These are phyloP conservation scores for Fereydounia khargensis DNA, from an alignment of 1,284 basidiomycete species.

Conservation along the genomic window DNA sequence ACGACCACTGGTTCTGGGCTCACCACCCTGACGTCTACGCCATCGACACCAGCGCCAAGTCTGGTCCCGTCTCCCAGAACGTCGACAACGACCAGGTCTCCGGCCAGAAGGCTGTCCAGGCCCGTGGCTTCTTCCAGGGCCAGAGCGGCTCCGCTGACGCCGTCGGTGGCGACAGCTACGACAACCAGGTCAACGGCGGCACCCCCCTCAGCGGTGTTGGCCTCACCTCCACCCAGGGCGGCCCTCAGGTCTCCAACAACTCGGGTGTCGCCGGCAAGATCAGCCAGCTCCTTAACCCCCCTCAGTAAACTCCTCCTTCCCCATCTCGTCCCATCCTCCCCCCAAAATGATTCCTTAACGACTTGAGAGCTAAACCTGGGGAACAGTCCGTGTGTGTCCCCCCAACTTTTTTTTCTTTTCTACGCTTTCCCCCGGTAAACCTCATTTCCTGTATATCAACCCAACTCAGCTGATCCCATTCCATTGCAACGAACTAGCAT, in stretches of 20 bases:
- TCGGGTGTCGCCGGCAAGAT: conserved; percentile 7
- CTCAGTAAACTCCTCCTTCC: neutral
- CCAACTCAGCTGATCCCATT: too few relatives aligned
- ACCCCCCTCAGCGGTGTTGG: conserved; percentile 14
- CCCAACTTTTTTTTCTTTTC: too few relatives aligned
- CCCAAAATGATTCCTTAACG: too few relatives aligned
- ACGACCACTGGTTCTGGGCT: conserved; percentile 8
- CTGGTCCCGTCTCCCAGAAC: conserved; percentile 8
- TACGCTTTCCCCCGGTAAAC: too few relatives aligned
- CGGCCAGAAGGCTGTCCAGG: conserved; percentile 4
- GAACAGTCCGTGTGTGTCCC: too few relatives aligned
- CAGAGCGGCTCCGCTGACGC: conserved; percentile 15
- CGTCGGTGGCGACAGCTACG: conserved; percentile 5
- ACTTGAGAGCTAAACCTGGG: too few relatives aligned
- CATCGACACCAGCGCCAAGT: conserved; percentile 6
- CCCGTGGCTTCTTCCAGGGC: conserved; percentile 2
- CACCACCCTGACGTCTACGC: conserved; percentile 11
- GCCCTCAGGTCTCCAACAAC: conserved; percentile 15
- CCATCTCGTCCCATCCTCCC: neutral
- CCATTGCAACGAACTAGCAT: too few relatives aligned
- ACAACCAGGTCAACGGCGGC: conserved; percentile 20
- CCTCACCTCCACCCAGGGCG: conserved; percentile 8
- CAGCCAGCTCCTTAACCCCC: conserved; percentile 3
- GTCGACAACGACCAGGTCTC: conserved; percentile 13
- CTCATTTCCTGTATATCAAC: too few relatives aligned